A percentile compares a stretch with the other conserved stretches of the same genome.
These are phyloP conservation scores for Colletotrichum melonis DNA, from an alignment of 2,329 filamentous ascomycete genomes.

Conservation along the genomic window DNA sequence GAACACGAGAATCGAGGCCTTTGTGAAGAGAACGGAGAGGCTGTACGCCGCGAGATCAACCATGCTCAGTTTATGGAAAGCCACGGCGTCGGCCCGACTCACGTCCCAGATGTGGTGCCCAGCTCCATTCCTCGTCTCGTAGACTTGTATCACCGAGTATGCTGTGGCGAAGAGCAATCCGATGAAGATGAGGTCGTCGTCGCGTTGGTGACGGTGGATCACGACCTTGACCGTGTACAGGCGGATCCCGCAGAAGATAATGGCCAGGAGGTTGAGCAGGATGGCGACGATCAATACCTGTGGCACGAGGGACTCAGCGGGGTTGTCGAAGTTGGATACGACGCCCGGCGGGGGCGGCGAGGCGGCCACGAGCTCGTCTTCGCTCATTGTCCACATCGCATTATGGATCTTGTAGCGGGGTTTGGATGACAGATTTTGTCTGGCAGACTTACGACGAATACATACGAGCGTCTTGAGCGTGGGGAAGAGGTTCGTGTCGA, in stretches of 20 bases:
- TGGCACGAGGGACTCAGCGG: conserved; percentile 27
- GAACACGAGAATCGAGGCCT: conserved; percentile 38
- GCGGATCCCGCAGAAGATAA: conserved; percentile 28
- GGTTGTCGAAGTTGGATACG: conserved; percentile 25
- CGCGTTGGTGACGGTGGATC: conserved; percentile 25
- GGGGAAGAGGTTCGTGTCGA: neutral
- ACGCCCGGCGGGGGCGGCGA: conserved; percentile 20
- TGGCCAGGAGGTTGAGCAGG: conserved; percentile 27
- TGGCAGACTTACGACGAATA: neutral
- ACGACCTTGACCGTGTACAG: conserved; percentile 27
- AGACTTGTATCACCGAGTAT: conserved; percentile 28
- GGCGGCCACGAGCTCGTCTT: conserved; percentile 5
- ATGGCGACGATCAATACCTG: conserved; percentile 28
- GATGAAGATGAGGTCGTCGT: conserved; percentile 31
- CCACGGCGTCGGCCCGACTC: neutral
- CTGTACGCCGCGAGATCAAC: conserved; percentile 36
- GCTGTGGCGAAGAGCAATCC: conserved; percentile 22
- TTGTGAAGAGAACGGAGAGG: conserved; percentile 37
- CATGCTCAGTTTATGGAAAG: conserved; percentile 32
- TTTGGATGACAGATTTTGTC: neutral
- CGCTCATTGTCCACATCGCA: conserved; percentile 21
- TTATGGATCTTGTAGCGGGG: conserved; percentile 5
- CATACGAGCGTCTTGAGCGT: accelerated
- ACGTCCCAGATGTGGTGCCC: conserved; percentile 32
- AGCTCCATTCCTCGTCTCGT: conserved; percentile 24